Conservation (phyloP, 495 filamentous ascomycete genomes). For the Parathielavia hyrcaniae region DNA sequence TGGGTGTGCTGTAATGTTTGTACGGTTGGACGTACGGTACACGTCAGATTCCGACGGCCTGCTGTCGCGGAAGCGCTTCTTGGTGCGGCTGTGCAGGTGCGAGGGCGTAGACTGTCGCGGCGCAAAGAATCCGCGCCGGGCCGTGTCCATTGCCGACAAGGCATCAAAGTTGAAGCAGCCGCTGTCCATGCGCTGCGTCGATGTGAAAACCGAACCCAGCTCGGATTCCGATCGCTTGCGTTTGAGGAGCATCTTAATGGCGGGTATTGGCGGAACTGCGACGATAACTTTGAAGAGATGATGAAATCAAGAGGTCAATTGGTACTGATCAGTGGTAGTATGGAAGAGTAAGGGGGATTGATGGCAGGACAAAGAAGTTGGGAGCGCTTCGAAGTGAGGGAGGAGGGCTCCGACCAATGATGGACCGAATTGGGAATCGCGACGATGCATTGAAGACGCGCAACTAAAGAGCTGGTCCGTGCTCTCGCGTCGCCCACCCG, state of each 20-base stretch:
- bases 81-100: conserved; percentile 40
- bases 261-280: not conserved
- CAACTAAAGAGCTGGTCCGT: conserved; percentile 15
- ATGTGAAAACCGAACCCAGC: conserved; percentile 35
- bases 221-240: conserved; percentile 50
- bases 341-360: not conserved
- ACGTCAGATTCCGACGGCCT: conserved; percentile 45
- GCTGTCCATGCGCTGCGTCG: conserved; percentile 27
- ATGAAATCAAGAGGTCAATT: not conserved
- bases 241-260: conserved; percentile 41
- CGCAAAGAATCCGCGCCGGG: conserved; percentile 23
- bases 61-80: conserved; percentile 47
- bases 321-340: not conserved
- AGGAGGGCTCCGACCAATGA: not conserved
- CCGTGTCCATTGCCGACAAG: conserved; percentile 22
- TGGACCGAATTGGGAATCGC: not conserved
- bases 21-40: conserved; percentile 37
- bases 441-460: conserved; percentile 7
- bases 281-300: not conserved
- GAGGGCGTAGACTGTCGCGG: conserved; percentile 23
- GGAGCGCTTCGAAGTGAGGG: not conserved
- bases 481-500: conserved; percentile 9
- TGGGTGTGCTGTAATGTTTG: not conserved
- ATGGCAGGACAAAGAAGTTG: not conserved
- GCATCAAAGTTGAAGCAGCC: conserved; percentile 27